A percentile compares a stretch with the other conserved stretches of the same genome.
phyloP scores from a whole-genome alignment of 2,329 filamentous ascomycete genomes.

The Xylariomycetidae sp. region DNA sequence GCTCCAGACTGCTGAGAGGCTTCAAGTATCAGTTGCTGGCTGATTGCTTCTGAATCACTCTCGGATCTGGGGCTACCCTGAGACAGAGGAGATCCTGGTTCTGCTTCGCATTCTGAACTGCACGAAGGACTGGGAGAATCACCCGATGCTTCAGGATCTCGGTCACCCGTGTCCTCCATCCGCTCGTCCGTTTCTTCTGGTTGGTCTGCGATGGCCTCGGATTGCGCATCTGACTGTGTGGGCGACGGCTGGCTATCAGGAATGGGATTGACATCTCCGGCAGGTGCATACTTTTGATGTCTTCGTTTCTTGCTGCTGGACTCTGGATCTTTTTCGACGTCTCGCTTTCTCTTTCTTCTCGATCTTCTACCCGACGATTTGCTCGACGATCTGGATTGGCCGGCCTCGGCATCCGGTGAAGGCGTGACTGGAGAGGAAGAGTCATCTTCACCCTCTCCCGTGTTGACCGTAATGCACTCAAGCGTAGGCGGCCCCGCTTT shows the following conservation, averaged over 20 bases:
- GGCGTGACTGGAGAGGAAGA: too few species aligned
- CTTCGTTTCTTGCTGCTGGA: slow-evolving; percentile 22
- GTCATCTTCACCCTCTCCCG: slow-evolving; percentile 7
- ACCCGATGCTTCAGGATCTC: slow-evolving; percentile 6
- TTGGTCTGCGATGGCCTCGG: slow-evolving; percentile 4
- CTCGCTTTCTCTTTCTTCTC: slow-evolving; percentile 24
- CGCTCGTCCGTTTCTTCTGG: slow-evolving; percentile 7
- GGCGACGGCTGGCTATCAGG: slow-evolving; percentile 14
- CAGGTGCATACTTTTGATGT: slow-evolving; percentile 10
- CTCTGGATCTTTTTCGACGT: slow-evolving; percentile 14
- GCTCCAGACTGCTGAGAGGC: slow-evolving; percentile 25
- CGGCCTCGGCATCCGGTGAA: slow-evolving; percentile 11
- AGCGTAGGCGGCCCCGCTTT: slow-evolving; percentile 3
- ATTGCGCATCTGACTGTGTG: slow-evolving; percentile 3
- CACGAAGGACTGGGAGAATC: neutral
- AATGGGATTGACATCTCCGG: slow-evolving; percentile 12
- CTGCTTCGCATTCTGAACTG: too few species aligned
- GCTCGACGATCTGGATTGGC: slow-evolving; percentile 14
- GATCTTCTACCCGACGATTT: too few species aligned
- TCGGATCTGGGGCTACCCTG: too few species aligned
- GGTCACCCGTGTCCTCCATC: slow-evolving; percentile 9
- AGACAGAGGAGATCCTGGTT: too few species aligned
- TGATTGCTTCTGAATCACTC: slow-evolving; percentile 24
- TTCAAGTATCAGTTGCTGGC: slow-evolving; percentile 26
- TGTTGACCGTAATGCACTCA: slow-evolving; percentile 20